Conservation (phyloP, 331 rosid species). For the Malus hybrid region DNA sequence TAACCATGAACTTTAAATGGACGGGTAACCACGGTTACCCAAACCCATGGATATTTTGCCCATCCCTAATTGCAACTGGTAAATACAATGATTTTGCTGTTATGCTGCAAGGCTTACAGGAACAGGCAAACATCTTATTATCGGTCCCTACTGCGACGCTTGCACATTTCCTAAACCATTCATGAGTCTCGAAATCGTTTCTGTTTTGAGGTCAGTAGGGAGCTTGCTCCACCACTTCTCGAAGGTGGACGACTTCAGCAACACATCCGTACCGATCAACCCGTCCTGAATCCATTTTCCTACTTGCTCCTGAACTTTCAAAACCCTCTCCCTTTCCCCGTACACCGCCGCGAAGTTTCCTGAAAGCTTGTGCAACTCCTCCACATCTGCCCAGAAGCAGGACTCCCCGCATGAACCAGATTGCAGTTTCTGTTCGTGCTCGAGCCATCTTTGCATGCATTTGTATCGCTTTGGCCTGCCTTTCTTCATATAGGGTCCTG, state of each 20-base stretch:
- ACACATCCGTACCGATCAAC: conserved; percentile 24
- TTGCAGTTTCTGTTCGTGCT: conserved; percentile 16
- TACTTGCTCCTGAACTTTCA: conserved; percentile 17
- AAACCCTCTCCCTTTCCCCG: not conserved
- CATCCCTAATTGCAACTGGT: too few species aligned
- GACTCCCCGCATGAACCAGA: conserved; percentile 38
- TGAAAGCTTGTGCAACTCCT: conserved; percentile 36
- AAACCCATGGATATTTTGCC: too few species aligned
- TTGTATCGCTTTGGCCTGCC: conserved; percentile 63
- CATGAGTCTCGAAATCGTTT: conserved; percentile 1
- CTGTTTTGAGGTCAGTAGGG: conserved; percentile 14
- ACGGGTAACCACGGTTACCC: too few species aligned
- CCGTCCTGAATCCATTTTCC: conserved; percentile 17
- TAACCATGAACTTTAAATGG: too few species aligned
- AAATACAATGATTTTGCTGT: too few species aligned
- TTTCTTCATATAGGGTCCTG: conserved; percentile 41
- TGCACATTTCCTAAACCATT: not conserved
- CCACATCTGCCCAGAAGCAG: conserved; percentile 59
- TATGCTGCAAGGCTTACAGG: too few species aligned
- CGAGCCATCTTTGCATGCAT: conserved; percentile 59
- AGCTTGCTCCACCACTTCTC: conserved; percentile 42
- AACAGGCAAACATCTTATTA: too few species aligned
- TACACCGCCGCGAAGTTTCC: not conserved
- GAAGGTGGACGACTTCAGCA: conserved; percentile 37
- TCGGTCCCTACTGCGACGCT: too few species aligned